Conservation (phyloP, 1,284 basidiomycete genomes). For the Boletellus dicymbophilus region DNA sequence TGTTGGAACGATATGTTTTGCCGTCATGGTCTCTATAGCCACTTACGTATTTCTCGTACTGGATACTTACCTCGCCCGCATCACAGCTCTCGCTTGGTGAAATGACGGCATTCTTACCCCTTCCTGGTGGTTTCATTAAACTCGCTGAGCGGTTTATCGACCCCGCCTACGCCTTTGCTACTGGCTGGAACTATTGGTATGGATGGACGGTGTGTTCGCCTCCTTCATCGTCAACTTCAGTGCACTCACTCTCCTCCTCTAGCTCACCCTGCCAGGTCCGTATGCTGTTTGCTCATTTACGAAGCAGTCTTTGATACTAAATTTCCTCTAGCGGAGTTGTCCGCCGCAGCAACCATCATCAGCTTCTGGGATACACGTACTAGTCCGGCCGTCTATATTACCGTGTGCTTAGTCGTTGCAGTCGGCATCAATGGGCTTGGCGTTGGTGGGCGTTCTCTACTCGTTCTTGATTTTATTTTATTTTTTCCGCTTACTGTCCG, state of each 20-base stretch:
- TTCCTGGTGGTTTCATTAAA: constrained; percentile 65
- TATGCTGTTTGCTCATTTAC: background rate
- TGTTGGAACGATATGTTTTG: constrained; percentile 35
- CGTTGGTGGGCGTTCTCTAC: constrained; percentile 42
- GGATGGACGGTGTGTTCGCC: constrained; percentile 53
- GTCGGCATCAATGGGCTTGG: constrained; percentile 60
- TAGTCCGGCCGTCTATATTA: constrained; percentile 65
- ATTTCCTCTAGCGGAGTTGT: constrained; percentile 50
- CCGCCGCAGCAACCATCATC: constrained; percentile 64
- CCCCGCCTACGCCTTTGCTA: constrained; percentile 65
- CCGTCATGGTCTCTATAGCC: constrained; percentile 26
- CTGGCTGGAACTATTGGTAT: constrained; percentile 73
- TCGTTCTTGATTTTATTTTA: background rate
- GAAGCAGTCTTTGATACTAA: constrained; percentile 1
- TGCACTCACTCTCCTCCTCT: background rate
- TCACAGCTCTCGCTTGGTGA: constrained; percentile 35
- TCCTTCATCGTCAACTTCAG: background rate
- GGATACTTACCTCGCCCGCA: background rate
- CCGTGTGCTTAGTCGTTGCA: constrained; percentile 60
- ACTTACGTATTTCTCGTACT: no score
- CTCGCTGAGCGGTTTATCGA: constrained; percentile 72
- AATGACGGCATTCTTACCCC: constrained; percentile 38
- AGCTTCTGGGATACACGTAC: constrained; percentile 56
- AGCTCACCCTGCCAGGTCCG: constrained; percentile 31
- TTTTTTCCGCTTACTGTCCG: background rate